A percentile compares a stretch with the other conserved stretches of the same genome.
These are phyloP conservation scores for Citrus medica DNA, from an alignment of 345 rosid genomes.

Conservation along the genomic window DNA sequence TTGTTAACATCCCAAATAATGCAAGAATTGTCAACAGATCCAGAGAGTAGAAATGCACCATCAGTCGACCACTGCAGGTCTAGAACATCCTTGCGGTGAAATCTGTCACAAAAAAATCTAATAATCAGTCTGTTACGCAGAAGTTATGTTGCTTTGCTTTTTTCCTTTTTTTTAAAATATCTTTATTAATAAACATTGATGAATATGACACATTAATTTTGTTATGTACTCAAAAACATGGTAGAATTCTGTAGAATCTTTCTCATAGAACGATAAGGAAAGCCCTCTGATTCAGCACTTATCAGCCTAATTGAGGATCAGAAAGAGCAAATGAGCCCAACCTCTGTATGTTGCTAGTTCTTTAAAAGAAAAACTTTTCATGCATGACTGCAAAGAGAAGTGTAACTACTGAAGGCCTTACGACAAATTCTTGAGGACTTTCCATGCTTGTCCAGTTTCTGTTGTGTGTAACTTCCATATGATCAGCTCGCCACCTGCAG, in stretches of 20 bases:
- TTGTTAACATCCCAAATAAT: constrained; percentile 92
- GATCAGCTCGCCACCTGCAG: constrained; percentile 86
- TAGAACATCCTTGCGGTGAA: constrained; percentile 89
- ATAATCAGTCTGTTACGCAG: background rate
- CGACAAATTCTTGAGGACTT: constrained; percentile 76
- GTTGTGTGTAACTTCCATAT: constrained; percentile 74
- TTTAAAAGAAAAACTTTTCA: background rate
- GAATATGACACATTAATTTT: background rate
- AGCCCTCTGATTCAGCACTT: background rate
- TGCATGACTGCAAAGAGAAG: constrained; percentile 9
- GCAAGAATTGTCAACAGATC: constrained; percentile 97
- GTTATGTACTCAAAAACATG: background rate
- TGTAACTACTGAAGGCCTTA: constrained; percentile 31
- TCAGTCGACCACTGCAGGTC: constrained; percentile 93
- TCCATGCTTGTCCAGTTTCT: constrained; percentile 83
- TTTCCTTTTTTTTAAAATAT: background rate
- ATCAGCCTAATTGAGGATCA: background rate
- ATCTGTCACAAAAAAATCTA: constrained; percentile 38
- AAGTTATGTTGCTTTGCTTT: background rate
- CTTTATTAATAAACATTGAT: background rate
- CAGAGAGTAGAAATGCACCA: constrained; percentile 72
- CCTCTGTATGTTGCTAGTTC: background rate
- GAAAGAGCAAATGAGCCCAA: background rate
- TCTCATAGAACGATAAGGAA: background rate
- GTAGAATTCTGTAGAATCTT: background rate